These are phyloP conservation scores for Gymnopilus junonius DNA, from an alignment of 768 basidiomycete genomes.

Conservation along the genomic window DNA sequence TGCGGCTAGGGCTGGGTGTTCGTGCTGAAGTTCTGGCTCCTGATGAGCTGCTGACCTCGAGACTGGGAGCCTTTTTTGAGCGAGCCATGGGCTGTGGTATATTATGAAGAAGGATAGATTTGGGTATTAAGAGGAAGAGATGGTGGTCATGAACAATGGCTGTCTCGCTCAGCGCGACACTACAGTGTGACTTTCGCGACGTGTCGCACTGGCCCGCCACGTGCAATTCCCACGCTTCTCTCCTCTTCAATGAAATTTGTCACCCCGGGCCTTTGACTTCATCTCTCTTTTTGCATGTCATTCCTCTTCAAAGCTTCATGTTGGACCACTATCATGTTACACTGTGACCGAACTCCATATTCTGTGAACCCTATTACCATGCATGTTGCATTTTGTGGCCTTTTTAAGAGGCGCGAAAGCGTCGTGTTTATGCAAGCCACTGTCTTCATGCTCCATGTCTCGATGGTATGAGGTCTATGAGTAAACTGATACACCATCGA, in stretches of 20 bases:
- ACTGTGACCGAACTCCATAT: too few relatives aligned
- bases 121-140: slow-evolving; percentile 18
- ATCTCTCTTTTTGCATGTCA: not conserved
- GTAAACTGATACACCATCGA: too few relatives aligned
- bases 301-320: too few relatives aligned
- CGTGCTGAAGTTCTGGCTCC: slow-evolving; percentile 9
- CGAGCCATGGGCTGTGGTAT: slow-evolving; percentile 16
- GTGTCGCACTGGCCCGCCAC: slow-evolving; percentile 17
- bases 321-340: too few relatives aligned
- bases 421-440: too few relatives aligned
- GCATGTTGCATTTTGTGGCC: too few relatives aligned
- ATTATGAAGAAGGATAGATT: not conserved
- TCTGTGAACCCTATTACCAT: too few relatives aligned
- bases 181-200: slow-evolving; percentile 8
- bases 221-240: slow-evolving; percentile 21
- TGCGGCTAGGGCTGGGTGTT: slow-evolving; percentile 21
- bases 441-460: too few relatives aligned
- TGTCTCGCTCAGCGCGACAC: not conserved
- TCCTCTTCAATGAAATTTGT: not conserved
- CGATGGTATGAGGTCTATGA: too few relatives aligned
- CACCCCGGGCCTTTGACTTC: not conserved
- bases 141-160: slow-evolving; percentile 10
- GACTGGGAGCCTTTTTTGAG: slow-evolving; percentile 17
- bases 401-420: too few relatives aligned
- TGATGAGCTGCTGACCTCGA: slow-evolving; percentile 6